These are phyloP conservation scores for Hypoxylon sp. DNA, from an alignment of 2,329 filamentous ascomycete species.

Conservation along the genomic window DNA sequence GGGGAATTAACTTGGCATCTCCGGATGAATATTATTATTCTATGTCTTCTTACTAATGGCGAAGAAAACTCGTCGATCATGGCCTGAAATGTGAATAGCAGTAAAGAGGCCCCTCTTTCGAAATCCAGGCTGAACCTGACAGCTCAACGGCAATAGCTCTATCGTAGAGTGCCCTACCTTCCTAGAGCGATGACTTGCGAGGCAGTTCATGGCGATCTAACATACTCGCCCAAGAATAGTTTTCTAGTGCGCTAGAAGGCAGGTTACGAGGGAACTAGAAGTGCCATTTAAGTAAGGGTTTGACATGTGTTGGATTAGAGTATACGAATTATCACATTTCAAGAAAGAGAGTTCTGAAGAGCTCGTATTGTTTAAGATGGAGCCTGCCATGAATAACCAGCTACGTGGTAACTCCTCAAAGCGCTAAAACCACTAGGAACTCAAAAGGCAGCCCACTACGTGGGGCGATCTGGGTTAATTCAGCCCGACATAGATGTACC, in stretches of 20 bases:
- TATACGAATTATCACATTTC: constrained; percentile 18
- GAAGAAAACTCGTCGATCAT: constrained; percentile 34
- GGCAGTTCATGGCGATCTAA: constrained; percentile 2
- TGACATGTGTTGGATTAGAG: constrained; percentile 1
- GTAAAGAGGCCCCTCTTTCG: constrained; percentile 31
- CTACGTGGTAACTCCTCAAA: constrained; percentile 4
- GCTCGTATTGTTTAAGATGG: constrained; percentile 23
- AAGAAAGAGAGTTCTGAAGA: not conserved
- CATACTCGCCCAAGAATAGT: constrained; percentile 12
- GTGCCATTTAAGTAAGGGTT: constrained; percentile 5
- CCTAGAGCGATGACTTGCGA: not conserved
- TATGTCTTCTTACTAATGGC: constrained; percentile 26
- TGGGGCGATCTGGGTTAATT: not conserved
- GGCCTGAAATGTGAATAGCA: constrained; percentile 33
- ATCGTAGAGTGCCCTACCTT: constrained; percentile 8
- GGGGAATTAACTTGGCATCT: constrained; percentile 33
- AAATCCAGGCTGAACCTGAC: constrained; percentile 36
- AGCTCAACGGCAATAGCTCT: constrained; percentile 33
- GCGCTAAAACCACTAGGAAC: constrained; percentile 9
- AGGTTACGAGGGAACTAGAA: constrained; percentile 2
- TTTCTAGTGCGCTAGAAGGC: not conserved
- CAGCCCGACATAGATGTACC: not conserved
- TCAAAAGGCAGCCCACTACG: constrained; percentile 8
- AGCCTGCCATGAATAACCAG: constrained; percentile 11
- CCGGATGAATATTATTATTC: constrained; percentile 34